A percentile compares a stretch with the other conserved stretches of the same genome.
Evolutionary conservation across 2,329 filamentous ascomycete species (phyloP).

Genomic region (Nothophoma quercina): DNA sequence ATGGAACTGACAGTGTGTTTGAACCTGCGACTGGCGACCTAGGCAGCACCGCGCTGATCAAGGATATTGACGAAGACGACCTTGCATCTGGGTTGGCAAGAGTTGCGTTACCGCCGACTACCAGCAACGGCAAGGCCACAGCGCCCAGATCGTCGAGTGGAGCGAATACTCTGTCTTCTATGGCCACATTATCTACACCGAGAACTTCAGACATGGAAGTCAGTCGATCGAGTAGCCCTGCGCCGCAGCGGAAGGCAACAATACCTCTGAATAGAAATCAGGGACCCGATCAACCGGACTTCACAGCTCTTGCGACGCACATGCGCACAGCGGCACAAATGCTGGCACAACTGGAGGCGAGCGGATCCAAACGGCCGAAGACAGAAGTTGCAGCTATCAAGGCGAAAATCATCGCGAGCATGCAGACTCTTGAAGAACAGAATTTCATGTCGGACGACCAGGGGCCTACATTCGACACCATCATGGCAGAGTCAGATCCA

Average conservation of each 20-base stretch:
- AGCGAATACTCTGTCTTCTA: constrained; percentile 66
- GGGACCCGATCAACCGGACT: constrained; percentile 75
- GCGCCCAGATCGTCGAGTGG: constrained; percentile 68
- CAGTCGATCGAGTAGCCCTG: constrained; percentile 74
- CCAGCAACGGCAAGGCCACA: constrained; percentile 33
- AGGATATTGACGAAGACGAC: constrained; percentile 60
- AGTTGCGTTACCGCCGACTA: constrained; percentile 35
- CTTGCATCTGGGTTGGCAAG: constrained; percentile 42
- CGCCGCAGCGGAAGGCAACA: constrained; percentile 66
- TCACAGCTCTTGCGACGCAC: constrained; percentile 82
- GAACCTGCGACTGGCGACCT: constrained; percentile 83
- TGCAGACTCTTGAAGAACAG: constrained; percentile 87
- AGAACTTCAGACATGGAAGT: constrained; percentile 73
- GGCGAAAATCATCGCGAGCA: constrained; percentile 86
- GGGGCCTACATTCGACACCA: constrained; percentile 80
- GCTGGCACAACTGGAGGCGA: constrained; percentile 82
- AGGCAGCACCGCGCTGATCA: constrained; percentile 74
- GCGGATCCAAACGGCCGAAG: constrained; percentile 79
- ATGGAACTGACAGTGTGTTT: constrained; percentile 75
- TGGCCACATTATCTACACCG: constrained; percentile 69
- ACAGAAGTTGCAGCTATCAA: constrained; percentile 84
- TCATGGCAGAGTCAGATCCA: constrained; percentile 76
- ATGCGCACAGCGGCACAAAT: constrained; percentile 89
- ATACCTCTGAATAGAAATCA: constrained; percentile 61
- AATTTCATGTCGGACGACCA: constrained; percentile 79